A percentile compares a stretch with the other conserved stretches of the same genome.
These are phyloP conservation scores for Triticum timopheevii DNA, from an alignment of 176 grass and related monocot genomes.

Conservation along the genomic window DNA sequence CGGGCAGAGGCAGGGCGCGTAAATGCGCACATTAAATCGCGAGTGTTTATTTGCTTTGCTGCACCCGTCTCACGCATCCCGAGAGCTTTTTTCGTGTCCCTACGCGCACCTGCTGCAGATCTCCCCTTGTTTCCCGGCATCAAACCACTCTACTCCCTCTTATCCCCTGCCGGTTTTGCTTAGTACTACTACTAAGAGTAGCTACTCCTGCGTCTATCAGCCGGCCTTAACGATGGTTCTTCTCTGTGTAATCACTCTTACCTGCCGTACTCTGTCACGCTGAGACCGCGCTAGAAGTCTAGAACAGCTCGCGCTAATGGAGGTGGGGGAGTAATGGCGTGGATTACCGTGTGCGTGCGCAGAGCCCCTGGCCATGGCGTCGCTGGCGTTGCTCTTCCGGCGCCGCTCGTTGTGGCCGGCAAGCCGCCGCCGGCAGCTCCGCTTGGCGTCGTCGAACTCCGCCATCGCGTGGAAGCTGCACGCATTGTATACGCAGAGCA, in stretches of 20 bases:
- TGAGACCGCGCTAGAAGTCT: neutral
- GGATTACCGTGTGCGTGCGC: slow-evolving; percentile 46
- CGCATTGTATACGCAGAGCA: neutral
- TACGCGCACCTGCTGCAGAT: slow-evolving; percentile 16
- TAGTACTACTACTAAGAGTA: too few species aligned
- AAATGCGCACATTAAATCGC: slow-evolving; percentile 36
- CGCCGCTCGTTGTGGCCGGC: slow-evolving; percentile 89
- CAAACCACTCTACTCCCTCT: slow-evolving; percentile 19
- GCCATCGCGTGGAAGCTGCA: slow-evolving; percentile 74
- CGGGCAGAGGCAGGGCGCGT: neutral
- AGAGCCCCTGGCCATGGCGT: slow-evolving; percentile 51
- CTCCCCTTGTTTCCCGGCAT: slow-evolving; percentile 55
- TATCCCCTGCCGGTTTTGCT: neutral
- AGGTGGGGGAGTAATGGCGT: neutral
- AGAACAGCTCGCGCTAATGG: neutral
- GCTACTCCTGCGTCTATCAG: neutral
- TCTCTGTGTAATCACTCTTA: neutral
- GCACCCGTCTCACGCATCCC: slow-evolving; percentile 11
- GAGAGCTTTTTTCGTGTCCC: neutral
- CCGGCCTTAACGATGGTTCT: neutral
- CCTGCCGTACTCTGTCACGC: neutral
- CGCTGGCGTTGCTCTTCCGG: slow-evolving; percentile 73
- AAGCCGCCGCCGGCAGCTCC: slow-evolving; percentile 74
- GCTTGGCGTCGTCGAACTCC: slow-evolving; percentile 86
- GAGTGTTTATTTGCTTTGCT: slow-evolving; percentile 8